Percentiles rank a stretch among this genome's conserved stretches.
Conservation (phyloP, 352 stramenopile genomes). For the Sclerospora graminicola region DNA sequence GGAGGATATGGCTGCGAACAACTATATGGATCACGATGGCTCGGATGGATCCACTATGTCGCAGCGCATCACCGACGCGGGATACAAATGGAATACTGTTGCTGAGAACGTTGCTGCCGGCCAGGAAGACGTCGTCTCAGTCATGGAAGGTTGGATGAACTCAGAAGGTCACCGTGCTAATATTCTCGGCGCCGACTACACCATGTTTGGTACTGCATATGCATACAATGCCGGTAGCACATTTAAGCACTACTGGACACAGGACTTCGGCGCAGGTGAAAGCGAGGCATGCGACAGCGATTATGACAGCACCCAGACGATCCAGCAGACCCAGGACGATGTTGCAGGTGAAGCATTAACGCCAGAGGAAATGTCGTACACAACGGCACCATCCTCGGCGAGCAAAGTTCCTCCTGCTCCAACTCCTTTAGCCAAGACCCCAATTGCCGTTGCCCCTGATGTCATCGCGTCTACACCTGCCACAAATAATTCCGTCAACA, state of each 20-base stretch:
- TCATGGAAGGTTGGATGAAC: constrained; percentile 60
- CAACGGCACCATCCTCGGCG: constrained; percentile 5
- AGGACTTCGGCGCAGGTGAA: constrained; percentile 34
- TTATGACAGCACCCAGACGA: constrained; percentile 5
- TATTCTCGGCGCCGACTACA: constrained; percentile 31
- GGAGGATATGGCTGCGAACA: constrained; percentile 32
- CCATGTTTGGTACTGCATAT: constrained; percentile 26
- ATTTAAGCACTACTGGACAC: constrained; percentile 51
- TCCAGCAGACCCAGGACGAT: constrained; percentile 15
- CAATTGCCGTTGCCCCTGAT: background rate
- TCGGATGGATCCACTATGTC: constrained; percentile 34
- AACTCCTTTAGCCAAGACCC: constrained; percentile 1
- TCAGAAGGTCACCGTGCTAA: constrained; percentile 38
- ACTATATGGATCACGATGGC: constrained; percentile 47
- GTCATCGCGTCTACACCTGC: background rate
- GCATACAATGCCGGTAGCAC: constrained; percentile 18
- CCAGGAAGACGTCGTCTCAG: constrained; percentile 28
- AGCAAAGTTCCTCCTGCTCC: background rate
- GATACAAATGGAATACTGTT: constrained; percentile 40
- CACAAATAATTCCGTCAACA: background rate
- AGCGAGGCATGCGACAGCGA: constrained; percentile 20
- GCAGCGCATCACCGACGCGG: constrained; percentile 27
- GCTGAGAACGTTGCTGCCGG: constrained; percentile 51
- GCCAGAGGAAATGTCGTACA: constrained; percentile 4
- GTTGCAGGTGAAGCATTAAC: constrained; percentile 10